phyloP scores from a whole-genome alignment of 495 filamentous ascomycete species.

The Penicillium crystallinum region DNA sequence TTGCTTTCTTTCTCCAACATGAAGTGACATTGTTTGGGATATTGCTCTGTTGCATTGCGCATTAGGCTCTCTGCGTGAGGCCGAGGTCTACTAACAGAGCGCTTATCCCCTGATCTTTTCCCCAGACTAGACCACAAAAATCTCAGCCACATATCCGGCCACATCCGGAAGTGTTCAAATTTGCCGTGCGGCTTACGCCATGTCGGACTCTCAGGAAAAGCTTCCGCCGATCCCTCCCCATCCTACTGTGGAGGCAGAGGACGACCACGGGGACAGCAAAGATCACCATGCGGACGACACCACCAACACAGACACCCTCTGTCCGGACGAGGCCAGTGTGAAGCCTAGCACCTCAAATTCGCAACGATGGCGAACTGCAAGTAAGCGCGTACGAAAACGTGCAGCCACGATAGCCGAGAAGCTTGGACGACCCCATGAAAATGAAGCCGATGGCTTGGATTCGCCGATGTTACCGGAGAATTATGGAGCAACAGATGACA shows the following conservation, averaged over 20 bases:
- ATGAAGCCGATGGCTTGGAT: constrained; percentile 25
- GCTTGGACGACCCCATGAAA: constrained; percentile 24
- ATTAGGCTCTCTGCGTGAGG: neutral
- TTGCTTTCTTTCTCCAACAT: constrained; percentile 10
- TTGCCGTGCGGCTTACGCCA: neutral
- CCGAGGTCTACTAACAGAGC: neutral
- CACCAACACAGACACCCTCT: neutral
- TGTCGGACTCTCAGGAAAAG: constrained; percentile 18
- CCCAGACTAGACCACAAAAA: neutral
- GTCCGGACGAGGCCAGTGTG: constrained; percentile 7
- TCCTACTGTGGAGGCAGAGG: constrained; percentile 4
- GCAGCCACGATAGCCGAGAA: constrained; percentile 19
- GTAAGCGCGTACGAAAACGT: constrained; percentile 17
- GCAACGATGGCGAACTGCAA: constrained; percentile 22
- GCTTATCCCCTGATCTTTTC: neutral
- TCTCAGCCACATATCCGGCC: neutral
- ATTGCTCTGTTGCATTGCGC: neutral
- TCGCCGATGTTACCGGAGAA: constrained; percentile 20
- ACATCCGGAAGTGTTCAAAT: neutral
- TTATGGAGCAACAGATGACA: constrained; percentile 28
- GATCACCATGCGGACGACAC: neutral
- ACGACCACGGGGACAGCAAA: constrained; percentile 3
- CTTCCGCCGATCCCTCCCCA: constrained; percentile 5
- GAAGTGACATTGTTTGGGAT: constrained; percentile 15
- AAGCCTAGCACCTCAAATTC: constrained; percentile 8